Percentiles rank a stretch among this genome's conserved stretches.
Evolutionary conservation across 2,329 filamentous ascomycete genomes (phyloP).

Genomic region (Amesomyces nigricolor): DNA sequence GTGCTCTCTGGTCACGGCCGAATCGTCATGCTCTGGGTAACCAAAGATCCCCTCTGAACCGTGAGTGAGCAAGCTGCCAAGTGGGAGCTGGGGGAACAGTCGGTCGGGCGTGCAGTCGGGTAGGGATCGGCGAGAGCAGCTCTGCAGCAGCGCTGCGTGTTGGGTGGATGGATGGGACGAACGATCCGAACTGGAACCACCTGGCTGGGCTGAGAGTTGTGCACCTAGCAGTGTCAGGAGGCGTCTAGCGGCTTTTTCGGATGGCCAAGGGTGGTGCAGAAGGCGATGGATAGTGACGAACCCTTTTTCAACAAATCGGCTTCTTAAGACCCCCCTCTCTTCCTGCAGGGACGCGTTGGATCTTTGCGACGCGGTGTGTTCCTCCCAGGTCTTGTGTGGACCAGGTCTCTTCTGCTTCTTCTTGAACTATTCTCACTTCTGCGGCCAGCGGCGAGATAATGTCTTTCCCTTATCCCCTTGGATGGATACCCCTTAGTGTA

Average conservation of each 20-base stretch:
- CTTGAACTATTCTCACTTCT: neutral
- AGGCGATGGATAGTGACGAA: slow-evolving; percentile 14
- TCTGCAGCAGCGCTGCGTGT: slow-evolving; percentile 11
- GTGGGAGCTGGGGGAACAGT: slow-evolving; percentile 3
- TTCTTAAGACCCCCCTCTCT: slow-evolving; percentile 1
- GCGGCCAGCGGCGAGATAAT: slow-evolving; percentile 1
- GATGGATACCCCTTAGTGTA: slow-evolving; percentile 1
- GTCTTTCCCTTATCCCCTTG: slow-evolving; percentile 7
- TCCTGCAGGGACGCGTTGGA: slow-evolving; percentile 7
- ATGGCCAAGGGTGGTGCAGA: slow-evolving; percentile 11
- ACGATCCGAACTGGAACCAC: neutral
- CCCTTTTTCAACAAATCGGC: slow-evolving; percentile 17
- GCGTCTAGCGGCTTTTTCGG: slow-evolving; percentile 10
- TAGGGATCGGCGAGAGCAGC: slow-evolving; percentile 15
- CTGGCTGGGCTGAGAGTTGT: slow-evolving; percentile 14
- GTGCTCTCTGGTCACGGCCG: slow-evolving; percentile 3
- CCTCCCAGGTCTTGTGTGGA: slow-evolving; percentile 10
- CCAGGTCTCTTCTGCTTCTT: slow-evolving; percentile 3
- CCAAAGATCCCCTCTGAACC: slow-evolving; percentile 3
- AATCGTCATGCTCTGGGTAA: slow-evolving; percentile 1
- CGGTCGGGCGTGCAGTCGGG: slow-evolving; percentile 2
- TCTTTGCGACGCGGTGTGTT: neutral
- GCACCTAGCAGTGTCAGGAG: slow-evolving; percentile 20
- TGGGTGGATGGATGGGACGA: slow-evolving; percentile 1
- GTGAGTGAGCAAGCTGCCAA: slow-evolving; percentile 9